A percentile compares a stretch with the other conserved stretches of the same genome.
These are phyloP conservation scores for Kluyveromyces siamensis DNA, from an alignment of 805 yeast genomes.

Conservation along the genomic window DNA sequence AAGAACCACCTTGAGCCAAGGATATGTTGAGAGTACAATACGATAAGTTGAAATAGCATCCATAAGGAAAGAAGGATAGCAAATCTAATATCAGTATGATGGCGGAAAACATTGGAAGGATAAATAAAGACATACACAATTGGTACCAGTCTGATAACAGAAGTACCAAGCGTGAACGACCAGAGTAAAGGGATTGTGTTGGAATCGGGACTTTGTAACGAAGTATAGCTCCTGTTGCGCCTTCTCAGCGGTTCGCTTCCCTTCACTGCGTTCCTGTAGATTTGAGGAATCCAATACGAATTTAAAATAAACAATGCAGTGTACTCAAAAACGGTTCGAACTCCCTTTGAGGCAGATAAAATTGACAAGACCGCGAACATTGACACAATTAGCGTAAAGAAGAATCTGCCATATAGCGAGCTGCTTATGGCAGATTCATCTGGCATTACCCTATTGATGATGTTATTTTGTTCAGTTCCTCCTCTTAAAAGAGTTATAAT, in stretches of 20 bases:
- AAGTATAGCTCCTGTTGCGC: slow-evolving; percentile 5
- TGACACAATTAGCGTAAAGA: slow-evolving; percentile 43
- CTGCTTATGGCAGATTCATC: slow-evolving; percentile 51
- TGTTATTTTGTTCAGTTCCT: slow-evolving; percentile 12
- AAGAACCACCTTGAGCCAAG: slow-evolving; percentile 80
- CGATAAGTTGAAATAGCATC: slow-evolving; percentile 48
- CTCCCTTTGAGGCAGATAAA: slow-evolving; percentile 50
- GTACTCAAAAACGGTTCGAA: slow-evolving; percentile 52
- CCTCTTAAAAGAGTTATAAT: slow-evolving; percentile 63
- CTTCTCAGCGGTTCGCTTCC: slow-evolving; percentile 22
- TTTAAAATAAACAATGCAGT: slow-evolving; percentile 41
- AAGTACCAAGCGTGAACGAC: slow-evolving; percentile 67
- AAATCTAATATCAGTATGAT: slow-evolving; percentile 49
- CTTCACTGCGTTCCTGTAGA: slow-evolving; percentile 49
- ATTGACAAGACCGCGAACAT: slow-evolving; percentile 51
- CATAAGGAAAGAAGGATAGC: slow-evolving; percentile 42
- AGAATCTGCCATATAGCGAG: slow-evolving; percentile 48
- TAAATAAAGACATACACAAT: slow-evolving; percentile 49
- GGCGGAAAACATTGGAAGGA: slow-evolving; percentile 56
- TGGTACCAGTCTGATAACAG: slow-evolving; percentile 56
- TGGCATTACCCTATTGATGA: slow-evolving; percentile 26
- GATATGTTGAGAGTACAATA: slow-evolving; percentile 53
- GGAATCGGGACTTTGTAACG: slow-evolving; percentile 10
- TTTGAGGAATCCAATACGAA: slow-evolving; percentile 86
- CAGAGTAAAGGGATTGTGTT: slow-evolving; percentile 54